Base-by-base conservation (phyloP, 805 yeast species). In the Candida corydali region DNA sequence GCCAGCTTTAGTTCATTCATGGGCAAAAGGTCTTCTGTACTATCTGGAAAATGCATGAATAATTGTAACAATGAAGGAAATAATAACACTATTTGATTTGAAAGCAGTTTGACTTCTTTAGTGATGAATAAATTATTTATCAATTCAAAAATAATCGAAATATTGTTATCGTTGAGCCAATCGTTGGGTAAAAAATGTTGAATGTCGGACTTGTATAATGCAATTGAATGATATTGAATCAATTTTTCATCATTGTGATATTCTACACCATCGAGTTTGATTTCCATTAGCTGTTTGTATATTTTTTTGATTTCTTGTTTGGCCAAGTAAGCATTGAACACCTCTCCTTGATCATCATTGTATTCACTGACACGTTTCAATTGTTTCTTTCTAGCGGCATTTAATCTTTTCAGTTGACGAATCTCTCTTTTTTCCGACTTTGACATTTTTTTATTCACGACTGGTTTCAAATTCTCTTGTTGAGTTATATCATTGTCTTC, bases 161-260 rank as follows among this genome's bases (percentile, higher is more conserved):
- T 70, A 46, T 81, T 76, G 48, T 80, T 80, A 50, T 83, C 91
- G 47, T 79, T 80, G 20, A 84, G 59, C 91, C 93, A 84, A 50
- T 81, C 82, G 24, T 75, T 83, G 14, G 80, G 78, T 34, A 66
- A 60, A 11, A 84, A 55, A 45, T 75, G 79, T 30, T 60, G 63
- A 8, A 82, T 44, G 50, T 85, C 93, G 16, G 73, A 75, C 37
- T 68, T 64, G 47, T 77, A 77, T 2, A 82, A 56, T 1, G 82
- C 70, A 7, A 79, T 69, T 42, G 80, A 81, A 37, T 73, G 72
- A 46, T 69, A 75, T 41, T 76, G 77, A 17, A 75, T 52, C 3
- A 74, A 46, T 42, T 62, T 61, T 26, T 38, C 32, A 10, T 47
- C 54, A 23, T 43, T 26, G 10, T 27, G 17, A n/a, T 7, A 5